phyloP scores from a whole-genome alignment of 148 eudicot genomes.

The Dianthus caryophyllus region DNA sequence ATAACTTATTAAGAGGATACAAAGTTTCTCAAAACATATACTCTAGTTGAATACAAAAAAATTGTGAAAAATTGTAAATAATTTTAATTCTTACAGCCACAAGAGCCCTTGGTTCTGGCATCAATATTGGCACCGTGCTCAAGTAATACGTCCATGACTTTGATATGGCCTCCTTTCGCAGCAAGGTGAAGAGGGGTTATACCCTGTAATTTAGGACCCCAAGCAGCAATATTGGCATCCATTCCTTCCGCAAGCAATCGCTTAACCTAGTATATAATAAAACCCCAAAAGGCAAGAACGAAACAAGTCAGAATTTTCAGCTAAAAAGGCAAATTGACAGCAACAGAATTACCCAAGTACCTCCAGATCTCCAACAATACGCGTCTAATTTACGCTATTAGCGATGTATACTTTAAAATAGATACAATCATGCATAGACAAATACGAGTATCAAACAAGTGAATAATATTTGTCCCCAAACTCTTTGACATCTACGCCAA shows the following conservation, averaged over 20 bases:
- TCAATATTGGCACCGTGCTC: constrained; percentile 94
- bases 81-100: constrained; percentile 66
- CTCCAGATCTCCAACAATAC: too few species aligned
- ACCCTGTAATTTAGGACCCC: constrained; percentile 84
- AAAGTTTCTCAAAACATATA: too few species aligned
- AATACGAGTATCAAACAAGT: neutral
- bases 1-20: neutral
- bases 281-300: neutral
- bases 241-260: constrained; percentile 79
- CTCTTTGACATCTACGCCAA: too few species aligned
- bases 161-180: constrained; percentile 86
- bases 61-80: neutral
- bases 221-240: constrained; percentile 80
- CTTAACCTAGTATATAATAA: constrained; percentile 57
- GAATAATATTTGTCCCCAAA: neutral
- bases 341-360: too few species aligned
- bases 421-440: neutral
- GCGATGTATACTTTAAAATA: neutral
- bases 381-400: too few species aligned
- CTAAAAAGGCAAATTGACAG: neutral
- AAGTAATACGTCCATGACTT: constrained; percentile 85
- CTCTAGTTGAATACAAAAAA: neutral
- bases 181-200: constrained; percentile 99
- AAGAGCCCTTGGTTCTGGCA: constrained; percentile 91
- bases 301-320: neutral